Base-by-base conservation (phyloP, 331 rosid genomes). In the Prunus yedoensis region DNA sequence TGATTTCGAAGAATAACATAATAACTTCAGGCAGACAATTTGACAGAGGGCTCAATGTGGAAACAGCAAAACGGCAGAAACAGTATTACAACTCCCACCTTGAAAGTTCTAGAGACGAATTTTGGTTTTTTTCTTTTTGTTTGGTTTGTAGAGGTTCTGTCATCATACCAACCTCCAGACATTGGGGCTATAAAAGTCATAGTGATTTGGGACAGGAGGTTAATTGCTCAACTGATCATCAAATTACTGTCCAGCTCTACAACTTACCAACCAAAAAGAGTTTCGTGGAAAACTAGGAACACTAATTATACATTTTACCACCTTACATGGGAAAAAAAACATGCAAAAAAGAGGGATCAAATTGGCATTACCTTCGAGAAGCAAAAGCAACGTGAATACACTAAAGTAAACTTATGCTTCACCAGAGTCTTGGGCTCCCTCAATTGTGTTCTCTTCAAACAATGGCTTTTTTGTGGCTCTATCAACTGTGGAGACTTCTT, bases 391-490 rank as follows among this genome's bases (percentile, higher is more conserved):
- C 14, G 30, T 72, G 54, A 15, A 57, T 23, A 17, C 51, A 53
- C 50, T 23, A 45, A n/a, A 3, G 75, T 38, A 74, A 76, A 81
- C 70, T 78, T 82, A 87, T 43, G 82, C 75, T 76, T 75, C 80
- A 74, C 4, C 69, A 23, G 85, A 79, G 75, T 67, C 52, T 23
- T 60, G 43, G 41, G 50, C 53, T 51, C 43, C 73, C 74, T 61
- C 74, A 68, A 76, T 74, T 30, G 50, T 41, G 70, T 45, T 81
- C 47, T 61, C 93, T 75, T 81, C 87, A 60, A 92, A 88, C 86
- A 92, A 88, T 28, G 96, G 97, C 79, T 80, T 78, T 79, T 50
- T 49, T 82, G 65, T 74, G 76, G 23, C 89, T 71, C 74, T 80
- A 73, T 30, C 75, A 60, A 17, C 41, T 5, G 83, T 18, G 57